phyloP scores from a whole-genome alignment of 1,284 basidiomycete species.

The Ustilago bromivora region DNA sequence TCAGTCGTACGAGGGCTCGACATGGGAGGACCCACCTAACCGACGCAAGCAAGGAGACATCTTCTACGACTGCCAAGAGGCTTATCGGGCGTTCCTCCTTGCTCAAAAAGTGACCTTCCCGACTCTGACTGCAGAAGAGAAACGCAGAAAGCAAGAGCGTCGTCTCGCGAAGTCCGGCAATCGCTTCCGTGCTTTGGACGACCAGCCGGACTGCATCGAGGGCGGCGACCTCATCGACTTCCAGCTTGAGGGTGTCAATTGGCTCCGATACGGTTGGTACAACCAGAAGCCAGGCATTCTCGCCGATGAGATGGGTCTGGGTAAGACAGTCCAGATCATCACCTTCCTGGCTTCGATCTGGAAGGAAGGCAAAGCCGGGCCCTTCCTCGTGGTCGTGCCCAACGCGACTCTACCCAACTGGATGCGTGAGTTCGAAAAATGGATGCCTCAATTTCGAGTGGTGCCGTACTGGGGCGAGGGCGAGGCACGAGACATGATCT shows the following conservation, averaged over 20 bases:
- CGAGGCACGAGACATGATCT: conserved; percentile 80
- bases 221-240: conserved; percentile 70
- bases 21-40: conserved; percentile 86
- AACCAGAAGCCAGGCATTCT: conserved; percentile 87
- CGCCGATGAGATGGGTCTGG: conserved; percentile 95
- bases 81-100: conserved; percentile 77
- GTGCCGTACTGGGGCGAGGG: conserved; percentile 80
- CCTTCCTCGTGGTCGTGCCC: conserved; percentile 89
- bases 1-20: conserved; percentile 88
- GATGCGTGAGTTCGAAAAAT: conserved; percentile 85
- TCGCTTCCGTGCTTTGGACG: conserved; percentile 67
- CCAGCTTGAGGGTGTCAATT: conserved; percentile 90
- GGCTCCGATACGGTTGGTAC: conserved; percentile 75
- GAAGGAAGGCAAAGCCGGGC: conserved; percentile 74
- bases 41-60: conserved; percentile 73
- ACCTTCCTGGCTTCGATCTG: conserved; percentile 84
- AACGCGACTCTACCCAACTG: conserved; percentile 92
- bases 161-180: conserved; percentile 33
- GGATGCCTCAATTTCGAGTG: conserved; percentile 80
- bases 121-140: conserved; percentile 68
- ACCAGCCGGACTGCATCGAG: conserved; percentile 71
- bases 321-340: conserved; percentile 92
- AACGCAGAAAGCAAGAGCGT: conserved; percentile 55
- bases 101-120: conserved; percentile 77
- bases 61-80: conserved; percentile 77